Evolutionary conservation across 1,284 basidiomycete genomes (phyloP).

Genomic region (Pseudozyma flocculosa): DNA sequence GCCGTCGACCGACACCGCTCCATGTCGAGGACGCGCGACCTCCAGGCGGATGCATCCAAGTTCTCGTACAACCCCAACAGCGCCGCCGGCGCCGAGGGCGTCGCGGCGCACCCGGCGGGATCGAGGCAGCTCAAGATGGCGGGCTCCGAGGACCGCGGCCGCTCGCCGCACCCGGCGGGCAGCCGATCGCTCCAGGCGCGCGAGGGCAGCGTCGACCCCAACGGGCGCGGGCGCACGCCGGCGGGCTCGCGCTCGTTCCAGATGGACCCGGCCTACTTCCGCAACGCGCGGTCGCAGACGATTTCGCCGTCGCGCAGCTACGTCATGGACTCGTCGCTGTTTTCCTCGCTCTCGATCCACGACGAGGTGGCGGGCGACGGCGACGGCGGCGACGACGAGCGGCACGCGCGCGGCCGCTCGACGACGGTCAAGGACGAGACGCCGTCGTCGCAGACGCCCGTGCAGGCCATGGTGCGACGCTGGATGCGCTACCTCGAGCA

Average conservation of each 20-base stretch:
- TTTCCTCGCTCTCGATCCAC: slow-evolving; percentile 38
- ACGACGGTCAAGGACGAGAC: slow-evolving; percentile 34
- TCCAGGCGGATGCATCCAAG: slow-evolving; percentile 29
- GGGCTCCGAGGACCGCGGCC: slow-evolving; percentile 21
- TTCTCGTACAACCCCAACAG: slow-evolving; percentile 26
- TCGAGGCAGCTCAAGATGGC: slow-evolving; percentile 34
- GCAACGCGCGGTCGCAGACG: slow-evolving; percentile 36
- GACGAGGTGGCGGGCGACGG: slow-evolving; percentile 20
- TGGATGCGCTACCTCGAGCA: slow-evolving; percentile 72
- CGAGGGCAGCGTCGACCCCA: slow-evolving; percentile 39
- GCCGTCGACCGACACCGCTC: slow-evolving; percentile 28
- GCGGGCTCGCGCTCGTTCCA: slow-evolving; percentile 33
- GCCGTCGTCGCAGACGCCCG: slow-evolving; percentile 45
- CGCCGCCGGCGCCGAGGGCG: slow-evolving; percentile 4
- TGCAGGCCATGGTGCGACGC: slow-evolving; percentile 69
- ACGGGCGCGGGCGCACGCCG: slow-evolving; percentile 25
- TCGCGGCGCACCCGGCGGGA: slow-evolving; percentile 12
- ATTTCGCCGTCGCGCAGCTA: slow-evolving; percentile 46
- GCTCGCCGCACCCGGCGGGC: slow-evolving; percentile 33
- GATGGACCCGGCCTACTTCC: slow-evolving; percentile 50
- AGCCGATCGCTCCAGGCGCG: slow-evolving; percentile 29
- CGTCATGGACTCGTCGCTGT: slow-evolving; percentile 43
- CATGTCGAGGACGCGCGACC: slow-evolving; percentile 24
- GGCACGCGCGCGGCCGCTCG: slow-evolving; percentile 28
- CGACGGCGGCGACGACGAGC: slow-evolving; percentile 5